Evolutionary conservation across 2,329 filamentous ascomycete genomes (phyloP), one percentile per base, ranked within the genome.

Genomic region (Ilyonectria destructans): DNA sequence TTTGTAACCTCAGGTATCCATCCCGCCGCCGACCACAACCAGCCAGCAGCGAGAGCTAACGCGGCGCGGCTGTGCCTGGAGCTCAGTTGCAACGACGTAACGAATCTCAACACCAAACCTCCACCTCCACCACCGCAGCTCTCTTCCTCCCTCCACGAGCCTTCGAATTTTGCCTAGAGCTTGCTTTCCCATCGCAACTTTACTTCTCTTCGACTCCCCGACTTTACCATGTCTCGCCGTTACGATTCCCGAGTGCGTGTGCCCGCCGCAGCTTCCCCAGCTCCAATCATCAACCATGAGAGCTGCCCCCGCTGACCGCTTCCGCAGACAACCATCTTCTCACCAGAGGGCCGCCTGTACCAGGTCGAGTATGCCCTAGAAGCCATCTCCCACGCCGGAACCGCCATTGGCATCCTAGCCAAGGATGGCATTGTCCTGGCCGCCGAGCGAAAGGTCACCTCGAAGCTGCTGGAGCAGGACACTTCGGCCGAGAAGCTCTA

Each of bases 401-500:
- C 96, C 57, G 96, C 96, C 74, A 91, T 99, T 77, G 96, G 96
- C 63, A 98, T 99, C 80, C 88, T 99, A 74, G 96, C 97, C 74
- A 95, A 97, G 84, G 96, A 99, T 90, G 96, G 96, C 78, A 99
- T 99, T 80, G 96, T 99, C 69, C 90, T 99, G 65, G 96, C 97
- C 64, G 96, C 97, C 51, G 96, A 99, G 89, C 91, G 96, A 82
- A 99, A 99, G 87, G 96, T 99, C 78, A 99, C 96, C 69, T 98
- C 96, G 85, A 99, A 99, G 90, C 88, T 99, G 80, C 85, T 99
- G 80, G 96, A 99, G 88, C 97, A 99, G 86, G 96, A 99, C 85
- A 99, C 97, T 72, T 98, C 96, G 62, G 97, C 96, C 58, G 96
- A 99, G 91, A 99, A 99, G 91, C 94, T 99, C 76, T 99, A 99